Conservation (phyloP, 1,139 yeast genomes). For the Saccharomycopsis crataegensis region DNA sequence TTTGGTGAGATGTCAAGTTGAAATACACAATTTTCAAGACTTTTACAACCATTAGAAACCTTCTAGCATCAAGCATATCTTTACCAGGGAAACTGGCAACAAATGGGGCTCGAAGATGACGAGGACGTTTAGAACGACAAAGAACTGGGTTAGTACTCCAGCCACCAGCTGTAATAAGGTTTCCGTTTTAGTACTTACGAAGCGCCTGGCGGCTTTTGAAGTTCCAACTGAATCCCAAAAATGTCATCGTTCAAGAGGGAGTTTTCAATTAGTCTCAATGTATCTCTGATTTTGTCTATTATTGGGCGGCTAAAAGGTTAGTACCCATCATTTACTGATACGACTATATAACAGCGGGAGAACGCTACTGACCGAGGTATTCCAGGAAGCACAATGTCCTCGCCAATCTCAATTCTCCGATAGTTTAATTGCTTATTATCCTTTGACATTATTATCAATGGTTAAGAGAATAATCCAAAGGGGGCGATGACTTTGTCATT, state of each 20-base stretch:
- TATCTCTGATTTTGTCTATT: neutral
- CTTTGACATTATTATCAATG: too few relatives aligned
- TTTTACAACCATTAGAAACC: conserved; percentile 14
- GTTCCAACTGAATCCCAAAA: neutral
- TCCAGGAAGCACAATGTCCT: too few relatives aligned
- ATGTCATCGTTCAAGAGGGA: conserved; percentile 11
- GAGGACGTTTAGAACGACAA: too few relatives aligned
- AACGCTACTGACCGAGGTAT: too few relatives aligned
- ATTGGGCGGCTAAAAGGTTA: neutral
- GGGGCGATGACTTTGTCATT: too few relatives aligned
- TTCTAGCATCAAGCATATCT: neutral
- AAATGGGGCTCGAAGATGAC: too few relatives aligned
- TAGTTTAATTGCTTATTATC: too few relatives aligned
- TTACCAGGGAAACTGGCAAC: conserved; percentile 4
- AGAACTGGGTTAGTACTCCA: too few relatives aligned
- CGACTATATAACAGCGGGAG: too few relatives aligned
- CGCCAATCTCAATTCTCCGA: too few relatives aligned
- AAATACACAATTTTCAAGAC: conserved; percentile 11
- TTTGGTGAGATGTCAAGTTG: conserved; percentile 12
- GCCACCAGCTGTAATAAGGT: neutral
- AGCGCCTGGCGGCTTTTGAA: neutral
- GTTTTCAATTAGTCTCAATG: conserved; percentile 10
- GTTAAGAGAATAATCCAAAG: too few relatives aligned
- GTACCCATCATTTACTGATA: too few relatives aligned
- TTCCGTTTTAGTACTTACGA: conserved; percentile 1